These are phyloP conservation scores for Oemleria cerasiformis DNA, from an alignment of 306 rosid genomes.

Conservation along the genomic window DNA sequence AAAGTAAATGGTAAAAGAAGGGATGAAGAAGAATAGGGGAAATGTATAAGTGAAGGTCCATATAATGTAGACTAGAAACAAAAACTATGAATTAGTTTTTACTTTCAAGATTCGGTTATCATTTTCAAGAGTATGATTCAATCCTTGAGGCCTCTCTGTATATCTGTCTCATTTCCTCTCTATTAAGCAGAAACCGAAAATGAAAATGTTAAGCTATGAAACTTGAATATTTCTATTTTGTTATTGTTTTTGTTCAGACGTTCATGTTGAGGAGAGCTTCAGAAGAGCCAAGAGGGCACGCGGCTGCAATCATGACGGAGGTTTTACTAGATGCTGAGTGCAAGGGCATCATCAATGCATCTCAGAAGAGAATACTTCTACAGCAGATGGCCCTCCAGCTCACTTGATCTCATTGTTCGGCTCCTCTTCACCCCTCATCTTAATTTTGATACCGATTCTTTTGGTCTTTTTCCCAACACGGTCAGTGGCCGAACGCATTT, in stretches of 20 bases:
- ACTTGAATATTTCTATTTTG: not conserved
- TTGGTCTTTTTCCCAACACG: not conserved
- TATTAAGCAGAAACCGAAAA: not conserved
- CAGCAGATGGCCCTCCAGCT: constrained; percentile 65
- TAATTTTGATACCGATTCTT: not conserved
- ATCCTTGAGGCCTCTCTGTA: too few relatives aligned
- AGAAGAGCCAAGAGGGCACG: constrained; percentile 73
- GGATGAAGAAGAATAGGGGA: too few relatives aligned
- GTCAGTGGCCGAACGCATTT: not conserved
- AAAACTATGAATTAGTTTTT: too few relatives aligned
- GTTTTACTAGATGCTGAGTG: constrained; percentile 70
- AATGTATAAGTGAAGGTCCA: too few relatives aligned
- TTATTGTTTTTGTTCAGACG: constrained; percentile 29
- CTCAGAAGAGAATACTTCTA: constrained; percentile 60
- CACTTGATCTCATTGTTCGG: constrained; percentile 29
- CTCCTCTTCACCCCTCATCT: not conserved
- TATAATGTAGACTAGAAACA: too few relatives aligned
- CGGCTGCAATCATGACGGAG: constrained; percentile 70
- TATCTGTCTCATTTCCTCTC: too few relatives aligned
- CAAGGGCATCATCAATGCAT: constrained; percentile 63
- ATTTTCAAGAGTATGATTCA: too few relatives aligned
- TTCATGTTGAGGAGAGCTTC: constrained; percentile 70
- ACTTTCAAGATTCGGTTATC: too few relatives aligned
- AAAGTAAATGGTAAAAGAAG: too few relatives aligned
- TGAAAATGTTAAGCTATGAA: not conserved